A percentile compares a stretch with the other conserved stretches of the same genome.
These are phyloP conservation scores for Talinum fruticosum DNA, from an alignment of 148 eudicot genomes.

Conservation along the genomic window DNA sequence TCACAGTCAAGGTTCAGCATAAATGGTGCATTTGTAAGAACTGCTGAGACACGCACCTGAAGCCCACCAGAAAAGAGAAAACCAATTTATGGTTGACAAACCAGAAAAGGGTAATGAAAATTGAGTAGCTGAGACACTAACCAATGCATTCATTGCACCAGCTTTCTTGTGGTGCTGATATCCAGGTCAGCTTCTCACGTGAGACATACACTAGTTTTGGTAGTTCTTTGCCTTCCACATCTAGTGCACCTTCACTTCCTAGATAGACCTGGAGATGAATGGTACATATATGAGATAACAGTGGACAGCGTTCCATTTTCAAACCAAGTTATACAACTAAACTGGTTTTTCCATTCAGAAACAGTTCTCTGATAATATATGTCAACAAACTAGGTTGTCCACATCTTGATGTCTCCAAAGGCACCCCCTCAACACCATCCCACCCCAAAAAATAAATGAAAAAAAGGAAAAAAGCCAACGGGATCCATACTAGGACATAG, in stretches of 20 bases:
- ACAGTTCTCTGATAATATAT: too few relatives aligned
- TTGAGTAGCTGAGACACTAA: slow-evolving; percentile 24
- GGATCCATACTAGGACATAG: too few relatives aligned
- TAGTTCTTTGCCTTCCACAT: slow-evolving; percentile 87
- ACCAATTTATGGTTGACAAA: neutral
- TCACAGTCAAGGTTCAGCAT: slow-evolving; percentile 90
- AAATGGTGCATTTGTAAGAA: slow-evolving; percentile 93
- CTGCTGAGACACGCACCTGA: slow-evolving; percentile 91
- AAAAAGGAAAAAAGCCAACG: too few relatives aligned
- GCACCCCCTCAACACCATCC: too few relatives aligned
- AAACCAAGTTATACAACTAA: too few relatives aligned
- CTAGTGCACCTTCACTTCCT: slow-evolving; percentile 90
- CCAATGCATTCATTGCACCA: slow-evolving; percentile 95
- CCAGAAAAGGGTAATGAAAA: neutral
- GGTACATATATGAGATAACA: too few relatives aligned
- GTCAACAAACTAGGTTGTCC: too few relatives aligned
- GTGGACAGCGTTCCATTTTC: neutral
- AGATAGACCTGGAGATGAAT: slow-evolving; percentile 63
- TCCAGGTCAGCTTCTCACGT: slow-evolving; percentile 97
- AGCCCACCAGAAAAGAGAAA: slow-evolving; percentile 8
- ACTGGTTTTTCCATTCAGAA: too few relatives aligned
- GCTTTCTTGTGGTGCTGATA: slow-evolving; percentile 95
- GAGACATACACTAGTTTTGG: slow-evolving; percentile 91
- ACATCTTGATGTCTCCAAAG: too few relatives aligned
- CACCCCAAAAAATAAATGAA: too few relatives aligned